Percentiles rank a stretch among this genome's conserved stretches.
phyloP scores from a whole-genome alignment of 148 eudicot genomes.

The Amaranthus cruentus region DNA sequence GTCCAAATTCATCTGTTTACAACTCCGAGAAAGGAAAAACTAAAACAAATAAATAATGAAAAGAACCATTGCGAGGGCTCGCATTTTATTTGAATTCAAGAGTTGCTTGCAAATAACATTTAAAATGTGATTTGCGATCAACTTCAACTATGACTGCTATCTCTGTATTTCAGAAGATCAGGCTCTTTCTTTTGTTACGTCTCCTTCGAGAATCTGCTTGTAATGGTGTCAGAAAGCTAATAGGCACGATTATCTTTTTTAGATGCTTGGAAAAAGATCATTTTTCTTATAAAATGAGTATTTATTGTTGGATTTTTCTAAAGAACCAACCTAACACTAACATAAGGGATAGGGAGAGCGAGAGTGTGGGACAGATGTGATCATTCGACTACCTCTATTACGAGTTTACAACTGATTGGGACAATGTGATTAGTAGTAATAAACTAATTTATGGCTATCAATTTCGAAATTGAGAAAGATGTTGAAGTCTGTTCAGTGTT shows the following conservation, averaged over 20 bases:
- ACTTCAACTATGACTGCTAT: slow-evolving; percentile 37
- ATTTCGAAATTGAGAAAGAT: neutral
- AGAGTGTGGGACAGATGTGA: neutral
- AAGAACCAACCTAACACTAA: neutral
- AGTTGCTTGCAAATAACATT: slow-evolving; percentile 41
- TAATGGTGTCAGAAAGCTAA: neutral
- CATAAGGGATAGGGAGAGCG: neutral
- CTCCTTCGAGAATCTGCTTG: neutral
- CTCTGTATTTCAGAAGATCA: slow-evolving; percentile 63
- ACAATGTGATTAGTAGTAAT: neutral
- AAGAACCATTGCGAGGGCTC: neutral
- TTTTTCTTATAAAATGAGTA: neutral
- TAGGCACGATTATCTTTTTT: too few relatives aligned
- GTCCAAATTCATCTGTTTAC: neutral
- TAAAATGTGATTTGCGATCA: slow-evolving; percentile 19
- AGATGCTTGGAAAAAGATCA: neutral
- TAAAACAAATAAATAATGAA: neutral
- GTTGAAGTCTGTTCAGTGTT: neutral
- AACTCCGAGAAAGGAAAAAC: neutral
- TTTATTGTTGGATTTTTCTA: neutral
- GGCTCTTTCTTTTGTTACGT: slow-evolving; percentile 8
- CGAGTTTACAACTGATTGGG: neutral
- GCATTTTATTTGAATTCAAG: neutral
- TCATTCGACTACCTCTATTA: neutral
- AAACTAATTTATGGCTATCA: neutral